Conservation (phyloP, 1,139 yeast species). For the Diutina scorzettiae region DNA sequence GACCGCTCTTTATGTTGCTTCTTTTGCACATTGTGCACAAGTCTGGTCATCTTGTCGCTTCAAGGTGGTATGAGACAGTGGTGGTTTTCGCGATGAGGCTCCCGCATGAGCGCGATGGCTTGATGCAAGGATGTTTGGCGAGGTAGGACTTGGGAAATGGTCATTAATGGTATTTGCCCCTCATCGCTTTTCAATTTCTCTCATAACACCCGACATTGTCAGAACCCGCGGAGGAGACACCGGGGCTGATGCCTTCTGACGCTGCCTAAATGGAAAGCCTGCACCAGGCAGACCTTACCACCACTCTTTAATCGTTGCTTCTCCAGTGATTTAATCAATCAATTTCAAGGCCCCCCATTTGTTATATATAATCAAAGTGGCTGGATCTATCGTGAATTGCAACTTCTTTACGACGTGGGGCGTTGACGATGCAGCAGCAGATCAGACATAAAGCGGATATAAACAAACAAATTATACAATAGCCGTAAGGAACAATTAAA, state of each 20-base stretch:
- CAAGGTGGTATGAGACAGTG: conserved; percentile 5
- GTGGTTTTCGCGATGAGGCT: conserved; percentile 6
- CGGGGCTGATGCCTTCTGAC: background rate
- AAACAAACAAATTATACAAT: too few species aligned
- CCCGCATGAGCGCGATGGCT: too few species aligned
- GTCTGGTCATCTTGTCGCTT: conserved; percentile 8
- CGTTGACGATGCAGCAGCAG: background rate
- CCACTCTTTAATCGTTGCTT: conserved; percentile 6
- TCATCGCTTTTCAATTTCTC: background rate
- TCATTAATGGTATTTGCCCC: background rate
- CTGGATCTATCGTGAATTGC: background rate
- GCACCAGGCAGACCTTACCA: background rate
- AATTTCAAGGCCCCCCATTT: background rate
- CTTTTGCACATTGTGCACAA: conserved; percentile 84
- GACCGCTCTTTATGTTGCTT: conserved; percentile 93
- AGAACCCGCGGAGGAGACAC: conserved; percentile 2
- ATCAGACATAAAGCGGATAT: too few species aligned
- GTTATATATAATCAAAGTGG: background rate
- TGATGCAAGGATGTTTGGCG: too few species aligned
- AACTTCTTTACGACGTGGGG: background rate
- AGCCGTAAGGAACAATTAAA: too few species aligned
- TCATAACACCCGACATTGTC: background rate
- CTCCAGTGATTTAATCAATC: background rate
- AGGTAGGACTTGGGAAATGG: too few species aligned
- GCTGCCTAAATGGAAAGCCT: background rate